Base-by-base conservation (phyloP, 2,329 filamentous ascomycete species). In the Byssochlamys sp. region DNA sequence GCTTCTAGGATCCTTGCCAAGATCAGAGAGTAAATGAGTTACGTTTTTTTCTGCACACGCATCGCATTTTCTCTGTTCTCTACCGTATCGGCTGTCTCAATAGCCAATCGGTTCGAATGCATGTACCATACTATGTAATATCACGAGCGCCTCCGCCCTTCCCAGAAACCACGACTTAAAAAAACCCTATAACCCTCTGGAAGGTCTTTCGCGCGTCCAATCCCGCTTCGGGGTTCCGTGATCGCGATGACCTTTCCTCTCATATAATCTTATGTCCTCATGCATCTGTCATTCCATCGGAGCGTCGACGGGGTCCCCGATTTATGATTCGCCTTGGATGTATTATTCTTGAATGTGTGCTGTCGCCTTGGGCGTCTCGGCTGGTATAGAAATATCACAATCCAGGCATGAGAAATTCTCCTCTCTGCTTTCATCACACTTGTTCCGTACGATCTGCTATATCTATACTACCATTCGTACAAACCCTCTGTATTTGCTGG, bases 1-100 rank as follows among this genome's bases (percentile, higher is more conserved):
- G 4, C 6, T 24, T n/a, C 27, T 68, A 96, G 92, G 76, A 90
- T 99, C 67, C 85, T 99, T 61, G 94, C 94, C 76, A 99, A 97
- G 88, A 96, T 99, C 84, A 96, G 90, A 79, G 92, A 97, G 83
- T 96, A 89, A 81, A 81, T 54, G 57, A 56, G 53, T 56, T 55
- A 60, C 56, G 60, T 61, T 55, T 31, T 19, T 61, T 55, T 62
- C 60, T 61, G 60, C 59, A 55, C 48, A 33, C 49, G 25, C 52
- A 59, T 58, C 61, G 59, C 57, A 59, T 54, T 31, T 31, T 57
- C 29, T 50, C 52, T 60, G 53, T 54, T 53, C 53, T 57, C 56
- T 24, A 27, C 24, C 35, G 19, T 45, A 51, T 51, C 24, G 2
- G 49, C 53, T 54, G 31, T 50, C 54, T 35, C 24, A 45, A 39